Base-by-base conservation (phyloP, 495 filamentous ascomycete species). In the Aspergillus hancockii region DNA sequence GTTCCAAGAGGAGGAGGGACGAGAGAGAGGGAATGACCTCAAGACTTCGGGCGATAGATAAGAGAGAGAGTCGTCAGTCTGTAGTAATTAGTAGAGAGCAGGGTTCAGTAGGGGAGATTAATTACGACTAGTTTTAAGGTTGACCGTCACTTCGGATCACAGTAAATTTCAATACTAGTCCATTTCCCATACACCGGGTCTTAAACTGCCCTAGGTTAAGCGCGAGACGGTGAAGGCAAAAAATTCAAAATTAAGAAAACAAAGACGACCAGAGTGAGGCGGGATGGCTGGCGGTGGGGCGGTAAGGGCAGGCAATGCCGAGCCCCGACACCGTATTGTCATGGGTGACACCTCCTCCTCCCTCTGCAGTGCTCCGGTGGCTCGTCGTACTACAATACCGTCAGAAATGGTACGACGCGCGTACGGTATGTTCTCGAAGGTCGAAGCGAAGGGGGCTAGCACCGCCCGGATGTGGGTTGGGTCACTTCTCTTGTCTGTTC, bases 141-240 rank as follows among this genome's bases (percentile, higher is more conserved):
- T 55, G 61, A 34, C 58, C 50, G 49, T 47, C 34, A 51, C 22
- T 49, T 53, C 46, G 54, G 58, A 55, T 60, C 57, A 21, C 9
- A 23, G 43, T 23, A 53, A n/a, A 41, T 49, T 25, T 19, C 18
- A 55, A 55, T 55, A 55, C 43, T n/a, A n/a, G n/a, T 28, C 28
- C n/a, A 40, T 53, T 38, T 34, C 30, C 23, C 19, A 34, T 36
- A 52, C 25, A 34, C 13, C 2, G 3, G 13, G 34, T 10, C 34
- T 36, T n/a, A n/a, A 36, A 36, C 34, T 4, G 8, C 9, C 49
- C 25, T 7, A 22, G 28, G n/a, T 25, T 52, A 52, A 52, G 49
- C 49, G 19, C 23, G 51, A 22, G 55, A 61, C 53, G 22, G 25
- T 16, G 38, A 41, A 41, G 14, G n/a, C 1, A 41, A 41, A 18